phyloP scores from a whole-genome alignment of 2,329 filamentous ascomycete species.

The Xylariales sp. region DNA sequence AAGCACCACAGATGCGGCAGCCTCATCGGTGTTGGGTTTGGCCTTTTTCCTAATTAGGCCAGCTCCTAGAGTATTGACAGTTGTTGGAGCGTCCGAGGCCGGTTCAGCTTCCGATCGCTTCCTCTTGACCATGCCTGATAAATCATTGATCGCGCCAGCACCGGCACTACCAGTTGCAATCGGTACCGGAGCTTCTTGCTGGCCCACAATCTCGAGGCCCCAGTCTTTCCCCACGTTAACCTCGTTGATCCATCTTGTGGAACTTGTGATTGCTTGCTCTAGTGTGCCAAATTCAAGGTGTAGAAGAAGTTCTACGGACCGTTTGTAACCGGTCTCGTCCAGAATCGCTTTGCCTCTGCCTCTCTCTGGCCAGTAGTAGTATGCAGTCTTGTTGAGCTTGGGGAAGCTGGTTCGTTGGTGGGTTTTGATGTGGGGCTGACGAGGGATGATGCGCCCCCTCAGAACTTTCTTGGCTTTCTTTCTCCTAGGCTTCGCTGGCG shows the following conservation, averaged over 20 bases:
- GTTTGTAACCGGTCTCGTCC: slow-evolving; percentile 60
- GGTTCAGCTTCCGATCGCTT: slow-evolving; percentile 29
- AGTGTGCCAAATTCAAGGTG: slow-evolving; percentile 69
- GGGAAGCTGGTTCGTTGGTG: slow-evolving; percentile 44
- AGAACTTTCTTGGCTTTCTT: slow-evolving; percentile 45
- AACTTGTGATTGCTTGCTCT: slow-evolving; percentile 59
- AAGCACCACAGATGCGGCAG: not conserved
- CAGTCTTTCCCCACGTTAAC: slow-evolving; percentile 51
- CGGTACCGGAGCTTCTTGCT: slow-evolving; percentile 21
- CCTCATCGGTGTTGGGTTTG: slow-evolving; percentile 28
- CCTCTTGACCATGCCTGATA: slow-evolving; percentile 44
- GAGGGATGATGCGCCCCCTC: slow-evolving; percentile 57
- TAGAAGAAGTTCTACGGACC: slow-evolving; percentile 64
- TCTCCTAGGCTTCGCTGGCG: slow-evolving; percentile 20
- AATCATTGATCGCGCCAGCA: slow-evolving; percentile 34
- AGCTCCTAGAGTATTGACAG: slow-evolving; percentile 28
- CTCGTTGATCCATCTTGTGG: slow-evolving; percentile 66
- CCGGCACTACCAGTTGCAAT: slow-evolving; percentile 8
- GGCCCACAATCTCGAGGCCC: slow-evolving; percentile 47
- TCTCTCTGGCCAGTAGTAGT: slow-evolving; percentile 61
- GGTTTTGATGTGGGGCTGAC: slow-evolving; percentile 63
- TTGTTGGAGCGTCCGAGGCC: slow-evolving; percentile 6
- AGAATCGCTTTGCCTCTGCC: slow-evolving; percentile 62
- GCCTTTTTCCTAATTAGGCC: slow-evolving; percentile 47
- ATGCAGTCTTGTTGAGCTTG: slow-evolving; percentile 49